Base-by-base conservation (phyloP, 2,329 filamentous ascomycete genomes). In the Xylariaceae sp. region DNA sequence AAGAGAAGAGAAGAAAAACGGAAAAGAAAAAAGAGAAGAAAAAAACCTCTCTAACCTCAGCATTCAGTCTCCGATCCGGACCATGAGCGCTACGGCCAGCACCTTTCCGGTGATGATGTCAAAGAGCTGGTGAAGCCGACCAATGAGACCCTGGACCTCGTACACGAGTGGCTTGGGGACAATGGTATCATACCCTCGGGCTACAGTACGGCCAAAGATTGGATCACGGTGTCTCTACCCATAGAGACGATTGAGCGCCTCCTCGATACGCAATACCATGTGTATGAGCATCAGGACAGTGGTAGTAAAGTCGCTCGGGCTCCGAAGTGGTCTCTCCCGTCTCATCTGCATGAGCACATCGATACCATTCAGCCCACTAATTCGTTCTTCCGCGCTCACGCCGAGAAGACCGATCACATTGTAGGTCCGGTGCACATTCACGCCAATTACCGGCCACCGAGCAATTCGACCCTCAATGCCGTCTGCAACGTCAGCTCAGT, bases 351-450 rank as follows among this genome's bases (percentile, higher is more conserved):
- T 64, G 74, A 77, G 47, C 82, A 84, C 64, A 80, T 86, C 58
- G 81, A 85, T 64, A 78, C 81, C 12, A 80, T 86, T 21, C 83
- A 86, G 66, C 84, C 84, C 1, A 86, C 83, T 1, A 86, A 79
- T 47, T 82, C 82, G 0, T 86, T 86, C 73, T 81, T 83, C 68
- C 76, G 77, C 40, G 64, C 74, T 62, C 63, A 64, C 32, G 56
- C 66, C 40, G 62, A 70, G 53, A 66, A 63, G 16, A 67, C 65
- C 26, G 62, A 70, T 16, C 64, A 72, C n/a, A 57, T 69, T 20
- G 67, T 70, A 40, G 64, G 68, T 43, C 63, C 67, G 3, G 71
- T 70, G 7, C 70, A 66, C 20, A 40, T 65, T 51, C 54, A 73
- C 61, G 50, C 64, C 59, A 63, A 52, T 56, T 74, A 69, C 41